Evolutionary conservation across 495 filamentous ascomycete genomes (phyloP).

Genomic region (Hypoxylon cercidicola): DNA sequence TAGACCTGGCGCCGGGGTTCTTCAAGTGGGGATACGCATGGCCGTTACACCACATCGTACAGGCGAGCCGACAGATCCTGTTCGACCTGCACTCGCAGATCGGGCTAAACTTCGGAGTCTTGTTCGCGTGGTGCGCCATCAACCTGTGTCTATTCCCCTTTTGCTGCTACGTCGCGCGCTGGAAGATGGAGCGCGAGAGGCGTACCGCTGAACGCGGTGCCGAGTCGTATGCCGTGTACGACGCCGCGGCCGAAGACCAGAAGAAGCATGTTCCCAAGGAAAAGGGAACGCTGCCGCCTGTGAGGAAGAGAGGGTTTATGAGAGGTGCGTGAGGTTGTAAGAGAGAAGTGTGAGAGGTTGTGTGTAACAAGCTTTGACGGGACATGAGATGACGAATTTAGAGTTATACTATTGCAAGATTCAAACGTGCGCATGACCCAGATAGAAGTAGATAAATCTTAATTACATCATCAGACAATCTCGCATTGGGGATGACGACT

Average conservation of each 20-base stretch:
- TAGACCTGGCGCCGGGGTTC: constrained; percentile 68
- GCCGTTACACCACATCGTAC: constrained; percentile 75
- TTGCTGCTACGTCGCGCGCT: constrained; percentile 67
- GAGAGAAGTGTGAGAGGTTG: background rate
- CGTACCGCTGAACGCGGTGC: constrained; percentile 38
- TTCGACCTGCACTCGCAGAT: constrained; percentile 72
- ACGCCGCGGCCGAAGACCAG: constrained; percentile 23
- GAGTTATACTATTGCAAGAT: too few species aligned
- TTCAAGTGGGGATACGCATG: constrained; percentile 77
- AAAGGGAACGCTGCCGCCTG: constrained; percentile 31
- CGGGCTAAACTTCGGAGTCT: constrained; percentile 71
- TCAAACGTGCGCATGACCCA: too few species aligned
- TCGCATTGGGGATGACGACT: too few species aligned
- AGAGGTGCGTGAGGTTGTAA: constrained; percentile 26
- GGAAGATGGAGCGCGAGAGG: constrained; percentile 61
- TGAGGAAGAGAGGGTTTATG: constrained; percentile 41
- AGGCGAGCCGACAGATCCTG: constrained; percentile 69
- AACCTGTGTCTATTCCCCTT: constrained; percentile 69
- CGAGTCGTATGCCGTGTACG: constrained; percentile 32
- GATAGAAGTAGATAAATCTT: too few species aligned
- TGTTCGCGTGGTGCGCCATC: constrained; percentile 69
- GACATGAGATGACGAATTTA: too few species aligned
- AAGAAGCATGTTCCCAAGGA: constrained; percentile 38
- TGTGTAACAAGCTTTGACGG: background rate
- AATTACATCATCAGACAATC: too few species aligned